Base-by-base conservation (phyloP, 2,329 filamentous ascomycete species). In the Aureobasidium zeae region DNA sequence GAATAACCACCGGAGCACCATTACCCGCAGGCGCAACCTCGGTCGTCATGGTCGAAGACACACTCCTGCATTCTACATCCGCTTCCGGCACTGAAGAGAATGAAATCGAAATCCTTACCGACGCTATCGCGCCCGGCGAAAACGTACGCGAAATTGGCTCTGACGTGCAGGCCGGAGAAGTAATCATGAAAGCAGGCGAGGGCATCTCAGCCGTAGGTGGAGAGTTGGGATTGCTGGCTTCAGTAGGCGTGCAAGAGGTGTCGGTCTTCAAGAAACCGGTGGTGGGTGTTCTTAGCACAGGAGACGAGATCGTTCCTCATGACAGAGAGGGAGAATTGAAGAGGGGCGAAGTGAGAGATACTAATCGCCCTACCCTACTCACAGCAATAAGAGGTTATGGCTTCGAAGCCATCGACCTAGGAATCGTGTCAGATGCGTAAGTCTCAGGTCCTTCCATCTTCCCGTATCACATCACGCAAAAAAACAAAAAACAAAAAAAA, bases 31-130 rank as follows among this genome's bases (percentile, higher is more conserved):
- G 88, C 1, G 86, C 91, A 2, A 94, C 86, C 19, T 82, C 89
- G 0, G 88, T 98, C 4, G 81, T 95, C 34, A 96, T 93, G 86
- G 91, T 98, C 0, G 91, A 98, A 65, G 91, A 95, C 57, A 98
- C 91, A 0, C 65, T 80, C 1, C 69, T 98, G 4, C 77, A 75
- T 48, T 79, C 76, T 2, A 78, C 77, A 62, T 91, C 86, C 0
- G 79, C 83, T 0, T 85, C 94, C 53, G 84, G 80, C 0, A 72
- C 72, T 38, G 91, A 98, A 64, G 91, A 98, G 62, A 81, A 80
- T 36, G 83, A 87, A 49, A 76, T 98, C 2, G 85, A 94, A 59
- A 88, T 98, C 26, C 68, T 94, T 2, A 86, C 86, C 0, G 78
- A 81, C 20, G 77, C 76, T 7, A 77, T 95, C 36, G 76, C 77